Base-by-base conservation (phyloP, 768 basidiomycete genomes). In the Lentinula aciculospora region DNA sequence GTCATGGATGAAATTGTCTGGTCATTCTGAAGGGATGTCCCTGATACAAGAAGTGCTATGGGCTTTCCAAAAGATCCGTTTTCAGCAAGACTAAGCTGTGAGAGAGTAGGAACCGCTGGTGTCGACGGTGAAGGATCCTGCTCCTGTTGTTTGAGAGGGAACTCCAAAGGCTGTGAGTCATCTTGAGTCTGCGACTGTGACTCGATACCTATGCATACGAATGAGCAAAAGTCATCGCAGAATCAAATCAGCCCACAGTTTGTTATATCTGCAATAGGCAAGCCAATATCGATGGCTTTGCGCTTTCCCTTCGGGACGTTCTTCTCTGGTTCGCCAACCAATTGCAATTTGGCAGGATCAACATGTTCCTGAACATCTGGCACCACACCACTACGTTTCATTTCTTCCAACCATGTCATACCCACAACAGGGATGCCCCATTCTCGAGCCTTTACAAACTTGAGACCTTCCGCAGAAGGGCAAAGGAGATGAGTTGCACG, bases 401-500 rank as follows among this genome's bases (percentile, higher is more conserved):
- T 81, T 0, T 74, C 72, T 12, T 75, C 74, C 17, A 97, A 66
- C 92, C 93, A 97, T 8, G 72, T 73, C 68, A 88, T 74, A 36
- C 78, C 75, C 21, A 95, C 76, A n/a, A 90, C 82, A 0, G 86
- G 84, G 7, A 88, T 80, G 13, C 77, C 77, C 94, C 94, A 96
- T 66, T 91, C 83, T 37, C 68, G 65, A 2, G 94, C 92, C 67
- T 87, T 92, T 15, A 85, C 81, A 51, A 81, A 91, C 67, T 97
- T 96, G 23, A 77, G 74, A 15, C 94, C 92, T 0, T 67, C 72
- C 0, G 78, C 81, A 5, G 83, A 76, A 0, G 89, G 88, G 66
- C 92, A 94, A 7, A 97, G 72, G 1, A 97, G 76, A 62, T 96
- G 90, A 0, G 94, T 94, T 2, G 86, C 81, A 10, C 76, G 79